Percentiles rank a stretch among this genome's conserved stretches.
Evolutionary conservation across 257 asterid species (phyloP).

Genomic region (Ehretia macrophylla): DNA sequence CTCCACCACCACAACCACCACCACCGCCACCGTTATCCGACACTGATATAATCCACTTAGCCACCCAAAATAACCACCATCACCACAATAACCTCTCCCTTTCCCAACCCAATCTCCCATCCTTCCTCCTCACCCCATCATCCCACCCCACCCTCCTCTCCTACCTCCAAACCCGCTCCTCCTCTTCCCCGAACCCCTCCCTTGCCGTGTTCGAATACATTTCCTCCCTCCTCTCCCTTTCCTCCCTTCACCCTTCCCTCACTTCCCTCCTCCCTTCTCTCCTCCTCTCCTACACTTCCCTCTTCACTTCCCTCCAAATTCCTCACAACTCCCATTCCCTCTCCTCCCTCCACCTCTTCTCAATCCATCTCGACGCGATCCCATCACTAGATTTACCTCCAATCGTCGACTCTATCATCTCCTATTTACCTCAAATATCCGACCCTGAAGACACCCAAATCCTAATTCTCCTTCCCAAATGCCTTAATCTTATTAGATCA

Average conservation of each 20-base stretch:
- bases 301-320: constrained; percentile 48
- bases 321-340: constrained; percentile 58
- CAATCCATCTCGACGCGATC: constrained; percentile 43
- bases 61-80: constrained; percentile 32
- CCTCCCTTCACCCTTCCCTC: constrained; percentile 48
- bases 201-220: constrained; percentile 49
- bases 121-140: constrained; percentile 48
- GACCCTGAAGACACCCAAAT: constrained; percentile 59
- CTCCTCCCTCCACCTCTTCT: constrained; percentile 54
- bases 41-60: constrained; percentile 53
- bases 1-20: constrained; percentile 25
- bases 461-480: constrained; percentile 53
- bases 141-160: constrained; percentile 54
- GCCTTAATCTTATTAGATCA: constrained; percentile 47
- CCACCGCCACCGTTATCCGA: constrained; percentile 39
- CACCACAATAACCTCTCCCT: constrained; percentile 35
- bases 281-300: constrained; percentile 46
- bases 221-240: constrained; percentile 56
- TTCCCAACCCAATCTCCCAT: constrained; percentile 29
- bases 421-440: constrained; percentile 39
- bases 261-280: constrained; percentile 50
- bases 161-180: constrained; percentile 59
- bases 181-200: constrained; percentile 35
- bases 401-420: constrained; percentile 31
- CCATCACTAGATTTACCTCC: constrained; percentile 32